These are phyloP conservation scores for Pulveroboletus sp. DNA, from an alignment of 1,284 basidiomycete genomes.

Conservation along the genomic window DNA sequence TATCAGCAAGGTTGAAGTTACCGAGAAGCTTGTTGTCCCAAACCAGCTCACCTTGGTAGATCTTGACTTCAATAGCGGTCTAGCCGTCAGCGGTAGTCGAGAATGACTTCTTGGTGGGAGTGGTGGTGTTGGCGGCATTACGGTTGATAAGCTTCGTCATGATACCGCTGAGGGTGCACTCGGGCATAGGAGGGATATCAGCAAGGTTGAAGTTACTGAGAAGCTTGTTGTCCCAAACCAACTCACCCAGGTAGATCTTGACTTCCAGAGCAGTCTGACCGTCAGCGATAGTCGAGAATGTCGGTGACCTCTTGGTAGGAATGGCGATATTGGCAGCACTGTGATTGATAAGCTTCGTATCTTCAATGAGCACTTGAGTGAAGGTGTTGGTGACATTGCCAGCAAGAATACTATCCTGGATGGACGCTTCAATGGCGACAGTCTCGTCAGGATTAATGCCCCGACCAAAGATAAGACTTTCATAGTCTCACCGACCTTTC, in stretches of 20 bases:
- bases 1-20: constrained; percentile 98
- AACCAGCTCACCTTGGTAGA: too few relatives aligned
- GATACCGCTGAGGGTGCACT: constrained; percentile 95
- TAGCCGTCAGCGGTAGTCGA: constrained; percentile 97
- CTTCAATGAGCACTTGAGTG: too few relatives aligned
- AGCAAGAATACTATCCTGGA: constrained; percentile 93
- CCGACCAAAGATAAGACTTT: constrained; percentile 87
- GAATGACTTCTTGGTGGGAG: constrained; percentile 99
- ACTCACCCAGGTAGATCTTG: constrained; percentile 98
- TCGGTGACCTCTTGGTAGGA: constrained; percentile 99
- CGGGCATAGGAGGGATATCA: constrained; percentile 95
- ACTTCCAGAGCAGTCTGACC: constrained; percentile 96
- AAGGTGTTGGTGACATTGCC: constrained; percentile 97
- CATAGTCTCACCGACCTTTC: constrained; percentile 91
- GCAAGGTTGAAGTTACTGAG: constrained; percentile 99
- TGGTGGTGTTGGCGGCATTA: constrained; percentile 99
- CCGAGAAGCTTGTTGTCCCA: constrained; percentile 99
- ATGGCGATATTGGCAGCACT: constrained; percentile 99
- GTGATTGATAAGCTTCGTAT: constrained; percentile 89
- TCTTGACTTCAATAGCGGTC: too few relatives aligned
- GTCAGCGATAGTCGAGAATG: constrained; percentile 96
- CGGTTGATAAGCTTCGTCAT: constrained; percentile 96
- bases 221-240: constrained; percentile 97
- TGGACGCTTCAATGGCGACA: constrained; percentile 89
- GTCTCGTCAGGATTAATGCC: constrained; percentile 98